phyloP scores from a whole-genome alignment of 164 flowering plant species.

The Piper betle region DNA sequence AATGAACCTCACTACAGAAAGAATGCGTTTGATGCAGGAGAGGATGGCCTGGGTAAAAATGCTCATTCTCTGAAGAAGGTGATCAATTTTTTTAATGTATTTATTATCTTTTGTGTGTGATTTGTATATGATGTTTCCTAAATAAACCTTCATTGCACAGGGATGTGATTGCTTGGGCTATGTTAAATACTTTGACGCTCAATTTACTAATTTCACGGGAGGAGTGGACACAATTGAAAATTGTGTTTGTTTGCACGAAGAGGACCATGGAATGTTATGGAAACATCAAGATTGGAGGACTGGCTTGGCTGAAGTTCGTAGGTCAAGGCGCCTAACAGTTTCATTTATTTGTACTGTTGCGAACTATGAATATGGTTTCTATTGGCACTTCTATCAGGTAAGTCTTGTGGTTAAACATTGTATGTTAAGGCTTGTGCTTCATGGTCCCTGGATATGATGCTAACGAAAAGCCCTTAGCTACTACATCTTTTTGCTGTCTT shows the following conservation, averaged over 20 bases:
- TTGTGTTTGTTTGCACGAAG: conserved; percentile 89
- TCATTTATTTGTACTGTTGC: too few species aligned
- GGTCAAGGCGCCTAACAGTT: too few species aligned
- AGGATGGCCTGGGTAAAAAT: conserved; percentile 21
- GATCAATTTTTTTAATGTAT: neutral
- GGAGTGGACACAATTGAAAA: conserved; percentile 91
- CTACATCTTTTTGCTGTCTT: too few species aligned
- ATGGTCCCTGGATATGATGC: too few species aligned
- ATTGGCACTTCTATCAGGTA: conserved; percentile 87
- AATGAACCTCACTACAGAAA: conserved; percentile 89
- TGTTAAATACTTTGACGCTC: conserved; percentile 28
- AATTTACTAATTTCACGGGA: too few species aligned
- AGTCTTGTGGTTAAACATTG: conserved; percentile 4
- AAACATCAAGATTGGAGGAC: conserved; percentile 96
- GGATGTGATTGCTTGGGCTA: conserved; percentile 91
- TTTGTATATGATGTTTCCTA: neutral
- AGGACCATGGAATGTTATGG: conserved; percentile 85
- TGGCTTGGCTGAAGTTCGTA: too few species aligned
- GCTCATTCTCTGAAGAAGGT: conserved; percentile 90
- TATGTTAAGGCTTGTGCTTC: too few species aligned
- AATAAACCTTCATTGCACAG: conserved; percentile 21
- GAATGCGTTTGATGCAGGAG: conserved; percentile 96
- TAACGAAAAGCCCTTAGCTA: too few species aligned
- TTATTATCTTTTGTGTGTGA: neutral
- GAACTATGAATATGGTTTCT: too few species aligned